Conservation (phyloP, 805 yeast genomes). For the Sugiyamaella floridensis region DNA sequence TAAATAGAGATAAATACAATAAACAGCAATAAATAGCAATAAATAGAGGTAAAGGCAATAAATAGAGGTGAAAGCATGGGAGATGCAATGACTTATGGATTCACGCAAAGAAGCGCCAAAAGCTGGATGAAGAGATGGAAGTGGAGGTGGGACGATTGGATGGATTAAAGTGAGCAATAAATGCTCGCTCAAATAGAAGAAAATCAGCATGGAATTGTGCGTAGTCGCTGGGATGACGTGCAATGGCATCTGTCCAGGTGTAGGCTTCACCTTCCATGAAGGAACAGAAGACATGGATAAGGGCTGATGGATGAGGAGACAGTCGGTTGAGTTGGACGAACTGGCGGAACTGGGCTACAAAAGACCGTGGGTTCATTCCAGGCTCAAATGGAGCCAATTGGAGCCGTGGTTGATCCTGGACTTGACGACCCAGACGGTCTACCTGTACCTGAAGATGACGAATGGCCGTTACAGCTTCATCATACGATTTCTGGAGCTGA, state of each 20-base stretch:
- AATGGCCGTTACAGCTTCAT: not conserved
- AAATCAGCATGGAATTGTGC: not conserved
- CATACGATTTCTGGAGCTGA: not conserved
- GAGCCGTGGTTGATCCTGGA: not conserved
- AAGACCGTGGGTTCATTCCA: constrained; percentile 3
- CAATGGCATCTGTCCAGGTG: constrained; percentile 2
- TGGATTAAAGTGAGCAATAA: not conserved
- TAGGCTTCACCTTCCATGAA: constrained; percentile 2
- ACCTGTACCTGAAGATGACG: constrained; percentile 2
- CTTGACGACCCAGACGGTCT: not conserved
- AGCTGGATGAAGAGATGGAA: too few relatives aligned
- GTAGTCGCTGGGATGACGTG: not conserved
- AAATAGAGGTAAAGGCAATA: not conserved
- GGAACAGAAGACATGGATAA: not conserved
- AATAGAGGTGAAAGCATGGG: not conserved
- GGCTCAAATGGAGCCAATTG: not conserved
- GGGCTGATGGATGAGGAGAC: constrained; percentile 1
- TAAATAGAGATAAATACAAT: too few relatives aligned
- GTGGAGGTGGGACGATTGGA: too few relatives aligned
- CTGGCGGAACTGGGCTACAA: not conserved
- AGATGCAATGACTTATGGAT: too few relatives aligned
- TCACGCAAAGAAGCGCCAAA: too few relatives aligned
- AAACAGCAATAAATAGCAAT: not conserved
- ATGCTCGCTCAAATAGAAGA: not conserved
- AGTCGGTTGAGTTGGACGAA: not conserved